These are phyloP conservation scores for Mrakia gelida DNA, from an alignment of 768 basidiomycete species.

Conservation along the genomic window DNA sequence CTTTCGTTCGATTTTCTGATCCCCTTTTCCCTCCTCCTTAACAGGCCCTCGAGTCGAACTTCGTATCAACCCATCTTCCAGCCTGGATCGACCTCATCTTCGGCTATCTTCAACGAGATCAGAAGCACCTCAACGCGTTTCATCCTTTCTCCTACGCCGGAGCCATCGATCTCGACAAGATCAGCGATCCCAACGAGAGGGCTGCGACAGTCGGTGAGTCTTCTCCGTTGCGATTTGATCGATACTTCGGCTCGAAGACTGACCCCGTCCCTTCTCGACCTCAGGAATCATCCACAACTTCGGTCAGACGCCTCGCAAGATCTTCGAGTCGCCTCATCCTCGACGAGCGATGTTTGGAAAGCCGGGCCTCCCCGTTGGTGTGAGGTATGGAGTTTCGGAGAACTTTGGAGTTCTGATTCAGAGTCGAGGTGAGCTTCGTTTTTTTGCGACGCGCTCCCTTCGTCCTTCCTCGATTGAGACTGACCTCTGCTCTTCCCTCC, in stretches of 20 bases:
- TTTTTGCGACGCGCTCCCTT: neutral
- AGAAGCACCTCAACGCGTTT: constrained; percentile 62
- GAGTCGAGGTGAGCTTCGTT: constrained; percentile 11
- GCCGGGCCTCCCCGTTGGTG: constrained; percentile 66
- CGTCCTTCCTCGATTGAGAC: neutral
- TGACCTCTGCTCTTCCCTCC: neutral
- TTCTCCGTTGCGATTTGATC: neutral
- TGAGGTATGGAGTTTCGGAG: constrained; percentile 73
- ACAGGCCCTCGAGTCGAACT: constrained; percentile 80
- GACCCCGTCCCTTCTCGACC: too few relatives aligned
- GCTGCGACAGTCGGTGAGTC: constrained; percentile 74
- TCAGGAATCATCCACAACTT: constrained; percentile 50
- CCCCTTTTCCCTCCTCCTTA: neutral
- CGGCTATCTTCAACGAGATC: constrained; percentile 17
- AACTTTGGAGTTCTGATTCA: constrained; percentile 50
- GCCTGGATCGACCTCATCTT: constrained; percentile 94
- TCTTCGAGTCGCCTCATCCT: constrained; percentile 75
- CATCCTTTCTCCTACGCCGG: constrained; percentile 93
- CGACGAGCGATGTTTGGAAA: constrained; percentile 59
- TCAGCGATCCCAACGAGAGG: constrained; percentile 77
- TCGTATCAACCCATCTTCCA: constrained; percentile 76
- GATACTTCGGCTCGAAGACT: constrained; percentile 66
- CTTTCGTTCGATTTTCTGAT: too few relatives aligned
- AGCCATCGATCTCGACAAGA: constrained; percentile 75
- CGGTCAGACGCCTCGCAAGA: constrained; percentile 84